Conservation (phyloP, 2,329 filamentous ascomycete species). For the Thermoascus crustaceus region DNA sequence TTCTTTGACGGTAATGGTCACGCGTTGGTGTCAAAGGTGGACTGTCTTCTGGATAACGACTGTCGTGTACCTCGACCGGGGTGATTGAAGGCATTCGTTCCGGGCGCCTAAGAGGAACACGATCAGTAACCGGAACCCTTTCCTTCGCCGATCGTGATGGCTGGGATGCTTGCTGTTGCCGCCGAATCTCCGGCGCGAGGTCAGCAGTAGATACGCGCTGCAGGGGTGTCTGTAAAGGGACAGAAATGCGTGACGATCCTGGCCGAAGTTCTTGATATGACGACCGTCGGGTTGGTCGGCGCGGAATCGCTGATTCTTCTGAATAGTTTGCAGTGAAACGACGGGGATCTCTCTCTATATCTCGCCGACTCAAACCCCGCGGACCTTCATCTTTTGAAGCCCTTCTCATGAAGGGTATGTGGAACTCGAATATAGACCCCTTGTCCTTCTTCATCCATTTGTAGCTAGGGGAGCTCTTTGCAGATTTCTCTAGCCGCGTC, state of each 20-base stretch:
- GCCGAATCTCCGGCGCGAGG: background rate
- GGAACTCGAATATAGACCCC: constrained; percentile 5
- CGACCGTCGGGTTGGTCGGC: too few relatives aligned
- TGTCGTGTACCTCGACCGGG: too few relatives aligned
- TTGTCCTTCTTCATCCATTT: background rate
- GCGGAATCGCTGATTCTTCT: too few relatives aligned
- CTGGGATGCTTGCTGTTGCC: constrained; percentile 2
- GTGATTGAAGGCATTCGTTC: constrained; percentile 1
- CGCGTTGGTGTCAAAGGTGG: constrained; percentile 1
- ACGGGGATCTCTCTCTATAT: background rate
- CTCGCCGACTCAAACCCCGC: background rate
- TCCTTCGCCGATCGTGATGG: constrained; percentile 12
- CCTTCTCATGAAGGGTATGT: constrained; percentile 11
- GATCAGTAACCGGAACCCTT: constrained; percentile 14
- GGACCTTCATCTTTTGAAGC: constrained; percentile 1
- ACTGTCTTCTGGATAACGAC: constrained; percentile 14
- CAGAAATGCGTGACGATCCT: too few relatives aligned
- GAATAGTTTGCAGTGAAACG: background rate
- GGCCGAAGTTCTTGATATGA: too few relatives aligned
- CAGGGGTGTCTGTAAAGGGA: too few relatives aligned
- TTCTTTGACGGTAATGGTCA: constrained; percentile 3
- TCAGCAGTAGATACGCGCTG: background rate
- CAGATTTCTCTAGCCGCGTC: background rate
- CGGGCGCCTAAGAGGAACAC: constrained; percentile 9
- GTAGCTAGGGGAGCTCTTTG: background rate